Conservation (phyloP, 495 filamentous ascomycete species). For the Aspergillus bridgeri region DNA sequence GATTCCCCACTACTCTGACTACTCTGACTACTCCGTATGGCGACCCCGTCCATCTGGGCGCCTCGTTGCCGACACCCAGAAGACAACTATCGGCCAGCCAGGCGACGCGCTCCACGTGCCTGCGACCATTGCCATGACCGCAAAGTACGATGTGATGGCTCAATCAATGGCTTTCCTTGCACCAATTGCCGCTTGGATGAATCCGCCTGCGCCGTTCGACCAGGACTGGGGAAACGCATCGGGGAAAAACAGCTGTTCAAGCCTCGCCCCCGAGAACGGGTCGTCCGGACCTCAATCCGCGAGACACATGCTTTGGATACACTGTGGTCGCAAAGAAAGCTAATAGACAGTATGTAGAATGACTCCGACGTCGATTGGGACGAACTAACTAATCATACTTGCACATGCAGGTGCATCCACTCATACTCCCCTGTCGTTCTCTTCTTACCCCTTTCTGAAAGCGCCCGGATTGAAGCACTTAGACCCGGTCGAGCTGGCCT, state of each 20-base stretch:
- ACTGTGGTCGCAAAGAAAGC: neutral
- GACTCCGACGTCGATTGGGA: neutral
- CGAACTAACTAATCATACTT: neutral
- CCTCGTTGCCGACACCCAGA: neutral
- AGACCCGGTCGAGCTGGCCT: neutral
- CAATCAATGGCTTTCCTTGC: conserved; percentile 19
- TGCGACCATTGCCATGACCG: conserved; percentile 15
- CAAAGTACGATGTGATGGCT: conserved; percentile 19
- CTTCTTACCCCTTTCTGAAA: neutral
- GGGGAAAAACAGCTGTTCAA: conserved; percentile 12
- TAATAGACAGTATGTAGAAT: neutral
- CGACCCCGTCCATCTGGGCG: neutral
- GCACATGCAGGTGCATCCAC: neutral
- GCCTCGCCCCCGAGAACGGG: neutral
- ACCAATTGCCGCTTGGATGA: conserved; percentile 18
- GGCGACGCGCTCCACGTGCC: conserved; percentile 13
- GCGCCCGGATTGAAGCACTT: neutral
- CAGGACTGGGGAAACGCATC: conserved; percentile 6
- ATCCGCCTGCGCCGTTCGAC: conserved; percentile 10
- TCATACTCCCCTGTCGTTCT: neutral
- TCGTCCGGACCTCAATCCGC: neutral
- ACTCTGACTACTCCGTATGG: neutral
- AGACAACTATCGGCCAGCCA: neutral
- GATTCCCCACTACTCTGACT: neutral
- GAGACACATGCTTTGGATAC: neutral